These are phyloP conservation scores for Alternaria consortialis DNA, from an alignment of 2,329 filamentous ascomycete species.

Conservation along the genomic window DNA sequence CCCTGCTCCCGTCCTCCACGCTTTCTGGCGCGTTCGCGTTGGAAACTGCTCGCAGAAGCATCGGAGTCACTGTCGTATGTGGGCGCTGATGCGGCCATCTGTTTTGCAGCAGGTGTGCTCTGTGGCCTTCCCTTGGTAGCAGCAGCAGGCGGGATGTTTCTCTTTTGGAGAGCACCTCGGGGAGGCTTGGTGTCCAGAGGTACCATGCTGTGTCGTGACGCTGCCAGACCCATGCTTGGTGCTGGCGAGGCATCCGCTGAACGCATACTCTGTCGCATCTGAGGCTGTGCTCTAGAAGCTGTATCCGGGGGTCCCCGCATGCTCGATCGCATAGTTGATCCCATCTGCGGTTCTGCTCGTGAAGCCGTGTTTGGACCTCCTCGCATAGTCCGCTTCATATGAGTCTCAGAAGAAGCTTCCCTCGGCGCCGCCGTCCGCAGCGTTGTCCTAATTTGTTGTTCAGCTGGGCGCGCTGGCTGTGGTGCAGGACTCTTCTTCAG, in stretches of 20 bases:
- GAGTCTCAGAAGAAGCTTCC: constrained; percentile 26
- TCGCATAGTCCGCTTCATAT: constrained; percentile 51
- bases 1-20: constrained; percentile 50
- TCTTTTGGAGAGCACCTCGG: constrained; percentile 52
- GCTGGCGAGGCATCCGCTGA: constrained; percentile 40
- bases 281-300: constrained; percentile 23
- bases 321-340: constrained; percentile 46
- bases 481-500: constrained; percentile 51
- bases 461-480: constrained; percentile 24
- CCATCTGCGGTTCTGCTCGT: constrained; percentile 24
- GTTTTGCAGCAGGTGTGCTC: constrained; percentile 31
- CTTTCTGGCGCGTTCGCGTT: constrained; percentile 66
- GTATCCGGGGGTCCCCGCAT: constrained; percentile 45
- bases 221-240: constrained; percentile 40
- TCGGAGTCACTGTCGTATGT: constrained; percentile 54
- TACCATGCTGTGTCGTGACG: constrained; percentile 47
- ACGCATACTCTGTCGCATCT: constrained; percentile 62
- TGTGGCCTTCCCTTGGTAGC: constrained; percentile 37
- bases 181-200: constrained; percentile 36
- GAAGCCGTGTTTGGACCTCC: constrained; percentile 15
- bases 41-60: constrained; percentile 77
- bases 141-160: constrained; percentile 44
- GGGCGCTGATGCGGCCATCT: constrained; percentile 30
- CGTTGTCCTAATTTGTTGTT: constrained; percentile 19
- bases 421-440: constrained; percentile 16